These are phyloP conservation scores for Crocinoboletus sp. DNA, from an alignment of 1,284 basidiomycete genomes.

Conservation along the genomic window DNA sequence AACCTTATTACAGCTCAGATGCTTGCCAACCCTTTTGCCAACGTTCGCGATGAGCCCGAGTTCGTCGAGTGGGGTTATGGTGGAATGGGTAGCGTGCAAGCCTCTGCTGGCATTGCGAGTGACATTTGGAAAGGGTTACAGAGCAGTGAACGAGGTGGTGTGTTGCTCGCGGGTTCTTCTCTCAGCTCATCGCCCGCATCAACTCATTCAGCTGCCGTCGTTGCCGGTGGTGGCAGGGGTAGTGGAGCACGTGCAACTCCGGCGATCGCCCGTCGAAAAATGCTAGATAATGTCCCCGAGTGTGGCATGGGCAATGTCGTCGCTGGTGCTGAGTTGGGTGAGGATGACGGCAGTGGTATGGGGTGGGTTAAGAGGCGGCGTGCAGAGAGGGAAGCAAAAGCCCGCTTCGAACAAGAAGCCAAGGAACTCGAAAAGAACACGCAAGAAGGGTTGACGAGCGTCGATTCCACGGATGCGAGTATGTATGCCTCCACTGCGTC, in stretches of 20 bases:
- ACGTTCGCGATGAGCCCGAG: conserved; percentile 55
- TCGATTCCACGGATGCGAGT: conserved; percentile 24
- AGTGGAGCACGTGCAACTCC: conserved; percentile 7
- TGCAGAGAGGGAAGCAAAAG: conserved; percentile 44
- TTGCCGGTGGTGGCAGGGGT: conserved; percentile 4
- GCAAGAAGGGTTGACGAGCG: conserved; percentile 22
- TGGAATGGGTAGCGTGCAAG: conserved; percentile 69
- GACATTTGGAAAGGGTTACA: conserved; percentile 32
- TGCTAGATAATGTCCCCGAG: conserved; percentile 19
- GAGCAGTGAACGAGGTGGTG: conserved; percentile 26
- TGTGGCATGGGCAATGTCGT: conserved; percentile 25
- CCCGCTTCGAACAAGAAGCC: conserved; percentile 35
- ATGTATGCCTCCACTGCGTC: conserved; percentile 25
- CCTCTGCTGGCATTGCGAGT: conserved; percentile 25
- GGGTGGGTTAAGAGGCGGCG: conserved; percentile 60
- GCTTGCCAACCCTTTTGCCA: conserved; percentile 47
- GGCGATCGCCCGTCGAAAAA: conserved; percentile 13
- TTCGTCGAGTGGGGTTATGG: conserved; percentile 87
- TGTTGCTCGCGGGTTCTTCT: conserved; percentile 18
- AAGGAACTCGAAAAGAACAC: conserved; percentile 16
- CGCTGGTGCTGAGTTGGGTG: conserved; percentile 30
- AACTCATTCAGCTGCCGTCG: background rate
- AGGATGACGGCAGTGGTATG: conserved; percentile 73
- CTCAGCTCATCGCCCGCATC: background rate
- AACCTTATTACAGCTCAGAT: conserved; percentile 14